phyloP scores from a whole-genome alignment of 257 asterid species.

The Gentiana macrophylla region DNA sequence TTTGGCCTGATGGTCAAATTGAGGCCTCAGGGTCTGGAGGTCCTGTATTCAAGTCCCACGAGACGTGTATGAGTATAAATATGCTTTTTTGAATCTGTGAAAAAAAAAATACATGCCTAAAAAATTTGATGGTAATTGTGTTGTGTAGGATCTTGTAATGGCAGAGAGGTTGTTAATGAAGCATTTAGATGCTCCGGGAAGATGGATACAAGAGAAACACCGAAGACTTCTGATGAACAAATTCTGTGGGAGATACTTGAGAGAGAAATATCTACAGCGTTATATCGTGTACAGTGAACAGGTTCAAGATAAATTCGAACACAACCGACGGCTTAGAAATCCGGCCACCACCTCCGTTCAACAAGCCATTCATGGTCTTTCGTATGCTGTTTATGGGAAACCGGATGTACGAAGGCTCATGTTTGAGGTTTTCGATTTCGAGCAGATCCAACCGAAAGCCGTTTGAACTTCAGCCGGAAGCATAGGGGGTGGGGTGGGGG shows the following conservation, averaged over 20 bases:
- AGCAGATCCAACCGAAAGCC: slow-evolving; percentile 81
- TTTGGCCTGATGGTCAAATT: too few relatives aligned
- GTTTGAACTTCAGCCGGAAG: slow-evolving; percentile 14
- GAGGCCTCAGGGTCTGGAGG: too few relatives aligned
- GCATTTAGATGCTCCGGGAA: slow-evolving; percentile 95
- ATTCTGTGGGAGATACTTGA: slow-evolving; percentile 78
- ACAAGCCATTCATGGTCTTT: slow-evolving; percentile 91
- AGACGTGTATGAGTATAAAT: too few relatives aligned
- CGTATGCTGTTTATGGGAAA: slow-evolving; percentile 80
- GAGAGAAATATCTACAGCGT: slow-evolving; percentile 79
- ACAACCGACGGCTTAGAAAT: slow-evolving; percentile 83
- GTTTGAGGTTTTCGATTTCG: slow-evolving; percentile 97
- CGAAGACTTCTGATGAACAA: slow-evolving; percentile 82
- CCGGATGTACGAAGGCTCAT: slow-evolving; percentile 93
- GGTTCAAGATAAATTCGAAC: slow-evolving; percentile 81
- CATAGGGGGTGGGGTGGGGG: too few relatives aligned
- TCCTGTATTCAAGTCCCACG: too few relatives aligned
- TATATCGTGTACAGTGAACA: slow-evolving; percentile 75
- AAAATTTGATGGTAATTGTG: background rate
- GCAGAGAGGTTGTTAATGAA: slow-evolving; percentile 95
- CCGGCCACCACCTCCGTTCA: slow-evolving; percentile 96
- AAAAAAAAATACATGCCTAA: background rate
- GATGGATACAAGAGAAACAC: slow-evolving; percentile 85
- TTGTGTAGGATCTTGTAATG: slow-evolving; percentile 78
- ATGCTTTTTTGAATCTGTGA: too few relatives aligned